Evolutionary conservation across 805 yeast species (phyloP).

Genomic region (Yarrowia phangngaensis): DNA sequence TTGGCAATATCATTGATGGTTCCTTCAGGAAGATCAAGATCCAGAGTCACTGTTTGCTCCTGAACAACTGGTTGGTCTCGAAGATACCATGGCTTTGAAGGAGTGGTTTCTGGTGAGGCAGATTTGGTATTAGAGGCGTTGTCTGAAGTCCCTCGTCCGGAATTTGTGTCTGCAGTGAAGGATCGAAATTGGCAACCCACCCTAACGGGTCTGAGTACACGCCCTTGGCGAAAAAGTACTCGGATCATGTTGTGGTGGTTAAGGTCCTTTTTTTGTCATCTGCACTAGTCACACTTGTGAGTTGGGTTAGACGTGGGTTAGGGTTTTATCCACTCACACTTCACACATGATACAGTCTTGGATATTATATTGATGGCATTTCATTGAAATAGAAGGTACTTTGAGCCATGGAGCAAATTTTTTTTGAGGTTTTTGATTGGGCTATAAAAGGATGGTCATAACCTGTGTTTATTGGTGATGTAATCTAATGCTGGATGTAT

Average conservation of each 20-base stretch:
- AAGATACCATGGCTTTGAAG: slow-evolving; percentile 32
- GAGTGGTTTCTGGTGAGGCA: not conserved
- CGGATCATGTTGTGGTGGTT: slow-evolving; percentile 6
- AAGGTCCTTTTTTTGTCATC: not conserved
- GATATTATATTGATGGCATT: too few relatives aligned
- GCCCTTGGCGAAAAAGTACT: slow-evolving; percentile 7
- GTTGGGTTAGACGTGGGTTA: too few relatives aligned
- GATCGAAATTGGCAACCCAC: not conserved
- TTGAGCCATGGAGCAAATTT: too few relatives aligned
- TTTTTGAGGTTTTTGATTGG: too few relatives aligned
- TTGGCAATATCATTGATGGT: slow-evolving; percentile 62
- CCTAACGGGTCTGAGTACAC: not conserved
- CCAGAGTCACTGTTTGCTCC: slow-evolving; percentile 44
- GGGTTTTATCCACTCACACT: too few relatives aligned
- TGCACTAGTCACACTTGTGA: too few relatives aligned
- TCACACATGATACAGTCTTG: too few relatives aligned
- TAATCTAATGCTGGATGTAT: too few relatives aligned
- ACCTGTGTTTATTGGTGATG: too few relatives aligned
- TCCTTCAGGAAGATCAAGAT: slow-evolving; percentile 52
- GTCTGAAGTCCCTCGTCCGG: not conserved
- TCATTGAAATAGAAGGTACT: too few relatives aligned
- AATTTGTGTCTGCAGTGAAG: slow-evolving; percentile 5
- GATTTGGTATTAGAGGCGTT: not conserved
- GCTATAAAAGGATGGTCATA: too few relatives aligned
- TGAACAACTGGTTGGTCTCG: slow-evolving; percentile 28